Evolutionary conservation across 1,284 basidiomycete species (phyloP).

Genomic region (Ceraceosorus guamensis): DNA sequence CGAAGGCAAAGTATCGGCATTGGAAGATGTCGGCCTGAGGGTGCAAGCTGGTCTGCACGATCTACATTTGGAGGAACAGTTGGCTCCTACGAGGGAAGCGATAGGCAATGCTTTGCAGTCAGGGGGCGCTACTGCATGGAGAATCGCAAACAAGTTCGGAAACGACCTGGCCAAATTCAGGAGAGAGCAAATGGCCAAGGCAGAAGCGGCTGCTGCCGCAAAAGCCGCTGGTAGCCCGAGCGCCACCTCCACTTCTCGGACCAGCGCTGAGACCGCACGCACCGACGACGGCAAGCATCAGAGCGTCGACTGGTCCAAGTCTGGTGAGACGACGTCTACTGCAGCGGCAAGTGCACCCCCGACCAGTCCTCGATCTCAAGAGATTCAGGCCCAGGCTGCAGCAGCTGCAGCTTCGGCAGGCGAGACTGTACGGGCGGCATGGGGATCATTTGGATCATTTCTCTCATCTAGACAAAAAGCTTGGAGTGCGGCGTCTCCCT

Average conservation of each 20-base stretch:
- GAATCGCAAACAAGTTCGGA: slow-evolving; percentile 33
- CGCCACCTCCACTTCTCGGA: neutral
- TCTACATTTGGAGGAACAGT: slow-evolving; percentile 41
- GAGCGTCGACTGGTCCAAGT: slow-evolving; percentile 3
- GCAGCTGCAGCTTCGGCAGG: slow-evolving; percentile 32
- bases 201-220: slow-evolving; percentile 3
- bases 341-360: slow-evolving; percentile 1
- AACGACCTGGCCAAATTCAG: slow-evolving; percentile 36
- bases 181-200: slow-evolving; percentile 2
- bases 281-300: neutral
- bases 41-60: slow-evolving; percentile 42
- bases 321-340: neutral
- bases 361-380: slow-evolving; percentile 1
- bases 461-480: slow-evolving; percentile 10
- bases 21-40: slow-evolving; percentile 43
- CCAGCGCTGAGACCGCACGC: neutral
- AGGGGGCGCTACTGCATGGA: slow-evolving; percentile 33
- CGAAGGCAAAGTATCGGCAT: slow-evolving; percentile 36
- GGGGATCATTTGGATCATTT: slow-evolving; percentile 41
- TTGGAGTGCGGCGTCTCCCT: slow-evolving; percentile 1
- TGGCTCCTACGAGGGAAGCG: slow-evolving; percentile 37
- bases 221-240: neutral
- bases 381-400: slow-evolving; percentile 7
- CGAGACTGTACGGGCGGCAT: slow-evolving; percentile 35
- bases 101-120: slow-evolving; percentile 38